Percentiles rank a stretch among this genome's conserved stretches.
These are phyloP conservation scores for Trichosporon ovoides DNA, from an alignment of 1,284 basidiomycete species.

Conservation along the genomic window DNA sequence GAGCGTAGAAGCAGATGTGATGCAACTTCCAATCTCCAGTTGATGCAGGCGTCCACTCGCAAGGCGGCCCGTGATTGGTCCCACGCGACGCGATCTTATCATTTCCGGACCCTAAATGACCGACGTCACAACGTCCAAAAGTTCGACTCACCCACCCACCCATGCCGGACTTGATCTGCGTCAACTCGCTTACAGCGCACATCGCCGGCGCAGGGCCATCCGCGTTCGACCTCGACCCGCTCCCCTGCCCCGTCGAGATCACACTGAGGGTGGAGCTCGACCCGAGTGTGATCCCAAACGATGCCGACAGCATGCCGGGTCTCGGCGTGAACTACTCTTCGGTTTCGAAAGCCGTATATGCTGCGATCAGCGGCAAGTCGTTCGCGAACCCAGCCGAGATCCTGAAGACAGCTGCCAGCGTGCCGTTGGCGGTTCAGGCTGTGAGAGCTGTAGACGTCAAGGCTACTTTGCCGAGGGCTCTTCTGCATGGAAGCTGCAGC, in stretches of 20 bases:
- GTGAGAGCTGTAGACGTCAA: slow-evolving; percentile 25
- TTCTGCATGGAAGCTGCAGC: slow-evolving; percentile 23
- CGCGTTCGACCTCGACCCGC: slow-evolving; percentile 39
- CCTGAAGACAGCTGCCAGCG: slow-evolving; percentile 20
- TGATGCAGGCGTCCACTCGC: too few species aligned
- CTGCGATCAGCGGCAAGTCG: slow-evolving; percentile 8
- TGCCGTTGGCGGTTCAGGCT: slow-evolving; percentile 24
- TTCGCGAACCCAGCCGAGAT: slow-evolving; percentile 28
- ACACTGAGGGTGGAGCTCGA: slow-evolving; percentile 32
- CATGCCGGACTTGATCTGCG: slow-evolving; percentile 34
- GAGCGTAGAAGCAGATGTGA: too few species aligned
- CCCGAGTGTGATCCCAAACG: slow-evolving; percentile 27
- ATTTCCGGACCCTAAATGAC: too few species aligned
- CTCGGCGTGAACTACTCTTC: slow-evolving; percentile 49
- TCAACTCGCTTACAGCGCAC: slow-evolving; percentile 38
- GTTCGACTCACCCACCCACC: not conserved
- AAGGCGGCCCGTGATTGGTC: too few species aligned
- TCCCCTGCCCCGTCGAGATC: slow-evolving; percentile 41
- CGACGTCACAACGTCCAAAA: too few species aligned
- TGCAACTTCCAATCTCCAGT: too few species aligned
- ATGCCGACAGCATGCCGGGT: slow-evolving; percentile 37
- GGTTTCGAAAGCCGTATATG: slow-evolving; percentile 40
- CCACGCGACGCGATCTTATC: too few species aligned
- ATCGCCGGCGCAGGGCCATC: slow-evolving; percentile 46
- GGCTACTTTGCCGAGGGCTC: slow-evolving; percentile 30